Base-by-base conservation (phyloP, 352 stramenopile species). In the Phytopythium cucurbitacearum region DNA sequence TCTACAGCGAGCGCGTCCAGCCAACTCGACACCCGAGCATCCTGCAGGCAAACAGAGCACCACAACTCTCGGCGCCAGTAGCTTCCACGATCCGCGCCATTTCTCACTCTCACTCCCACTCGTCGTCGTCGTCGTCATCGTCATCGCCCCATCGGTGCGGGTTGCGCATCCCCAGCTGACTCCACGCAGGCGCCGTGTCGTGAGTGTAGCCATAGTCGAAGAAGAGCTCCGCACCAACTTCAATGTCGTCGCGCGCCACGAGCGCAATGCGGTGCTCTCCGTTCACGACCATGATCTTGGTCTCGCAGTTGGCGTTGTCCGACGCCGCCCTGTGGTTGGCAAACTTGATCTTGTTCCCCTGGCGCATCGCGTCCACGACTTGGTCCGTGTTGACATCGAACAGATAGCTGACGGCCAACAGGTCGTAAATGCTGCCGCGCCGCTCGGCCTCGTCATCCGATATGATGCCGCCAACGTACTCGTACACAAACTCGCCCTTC, bases 301-400 rank as follows among this genome's bases (percentile, higher is more conserved):
- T 78, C 48, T 89, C 70, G 40, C 89, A 81, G 52, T 98, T 98
- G 10, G 87, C 73, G 5, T 57, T 51, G 15, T 67, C 64, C 45
- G 64, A 62, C 44, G 69, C 60, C 7, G 53, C 45, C 9, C 60
- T 65, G 53, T 98, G 91, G 57, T 97, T 96, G 1, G 87, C 82
- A 69, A 97, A 98, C 53, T 95, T 90, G 40, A 82, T 89, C 65
- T 98, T 98, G 71, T 98, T 98, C 13, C 96, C 95, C 60, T 97
- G 92, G 28, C 84, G 78, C 35, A 85, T 85, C 2, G 94, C 92
- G 63, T 98, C 95, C 34, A 99, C 76, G 21, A 95, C 83, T 46
- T 85, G 81, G 8, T 98, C 92, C 3, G 69, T 81, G 56, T 91
- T 97, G 9, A 98, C 58, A 52, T 98, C 89, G 67, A 98, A 99